These are phyloP conservation scores for Alternaria sp. DNA, from an alignment of 2,329 filamentous ascomycete genomes.

Conservation along the genomic window DNA sequence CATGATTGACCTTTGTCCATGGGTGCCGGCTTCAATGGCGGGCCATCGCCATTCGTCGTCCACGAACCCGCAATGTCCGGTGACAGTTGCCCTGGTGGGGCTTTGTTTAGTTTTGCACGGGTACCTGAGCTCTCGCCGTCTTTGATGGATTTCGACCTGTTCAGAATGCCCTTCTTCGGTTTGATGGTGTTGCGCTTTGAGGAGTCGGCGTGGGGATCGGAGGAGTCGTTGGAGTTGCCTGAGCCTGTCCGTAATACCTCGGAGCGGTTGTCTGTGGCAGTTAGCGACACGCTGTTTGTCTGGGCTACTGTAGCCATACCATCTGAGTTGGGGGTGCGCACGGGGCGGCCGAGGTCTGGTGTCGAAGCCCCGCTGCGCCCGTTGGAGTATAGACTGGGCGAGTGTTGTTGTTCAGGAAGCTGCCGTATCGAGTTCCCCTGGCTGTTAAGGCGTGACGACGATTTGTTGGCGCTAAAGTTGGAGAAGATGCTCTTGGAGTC, in stretches of 20 bases:
- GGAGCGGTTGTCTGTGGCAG: conserved; percentile 37
- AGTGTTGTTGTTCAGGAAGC: conserved; percentile 42
- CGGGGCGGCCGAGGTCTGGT: conserved; percentile 52
- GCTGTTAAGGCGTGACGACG: conserved; percentile 50
- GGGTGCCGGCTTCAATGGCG: conserved; percentile 67
- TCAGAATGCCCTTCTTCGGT: conserved; percentile 47
- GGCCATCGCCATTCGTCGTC: conserved; percentile 46
- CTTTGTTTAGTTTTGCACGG: conserved; percentile 43
- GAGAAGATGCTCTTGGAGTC: conserved; percentile 55
- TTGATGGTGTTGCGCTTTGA: conserved; percentile 35
- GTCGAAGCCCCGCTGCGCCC: conserved; percentile 55
- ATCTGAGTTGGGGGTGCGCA: conserved; percentile 47
- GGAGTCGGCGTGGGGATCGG: conserved; percentile 26
- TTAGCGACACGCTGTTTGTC: conserved; percentile 5
- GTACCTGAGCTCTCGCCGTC: conserved; percentile 46
- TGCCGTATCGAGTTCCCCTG: conserved; percentile 46
- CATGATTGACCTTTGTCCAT: conserved; percentile 71
- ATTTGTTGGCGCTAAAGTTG: conserved; percentile 57
- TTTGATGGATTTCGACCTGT: conserved; percentile 54
- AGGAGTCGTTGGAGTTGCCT: conserved; percentile 36
- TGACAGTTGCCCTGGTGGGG: conserved; percentile 38
- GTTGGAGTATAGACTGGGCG: conserved; percentile 47
- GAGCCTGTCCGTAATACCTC: conserved; percentile 39
- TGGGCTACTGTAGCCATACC: conserved; percentile 24
- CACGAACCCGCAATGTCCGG: conserved; percentile 38